A percentile compares a stretch with the other conserved stretches of the same genome.
Evolutionary conservation across 2,329 filamentous ascomycete species (phyloP).

Genomic region (Neonectria coccinea): DNA sequence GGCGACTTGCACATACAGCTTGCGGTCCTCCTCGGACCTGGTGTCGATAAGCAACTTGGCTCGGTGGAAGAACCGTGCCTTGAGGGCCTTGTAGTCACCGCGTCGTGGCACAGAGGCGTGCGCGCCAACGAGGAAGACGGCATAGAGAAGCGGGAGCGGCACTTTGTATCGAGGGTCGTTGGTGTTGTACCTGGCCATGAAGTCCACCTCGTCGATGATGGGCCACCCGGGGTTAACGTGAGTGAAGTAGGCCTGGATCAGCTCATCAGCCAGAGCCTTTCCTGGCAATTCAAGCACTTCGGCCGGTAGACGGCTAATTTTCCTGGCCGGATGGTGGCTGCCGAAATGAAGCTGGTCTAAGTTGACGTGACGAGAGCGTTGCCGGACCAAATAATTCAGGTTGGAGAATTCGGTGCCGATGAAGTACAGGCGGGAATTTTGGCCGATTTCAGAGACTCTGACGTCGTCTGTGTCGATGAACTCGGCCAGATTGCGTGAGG

Average conservation of each 20-base stretch:
- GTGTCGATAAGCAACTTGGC: constrained; percentile 66
- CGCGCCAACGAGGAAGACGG: constrained; percentile 63
- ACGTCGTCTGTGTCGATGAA: constrained; percentile 62
- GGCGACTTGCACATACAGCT: constrained; percentile 65
- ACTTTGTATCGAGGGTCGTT: constrained; percentile 58
- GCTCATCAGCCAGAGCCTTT: constrained; percentile 60
- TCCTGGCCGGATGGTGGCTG: constrained; percentile 51
- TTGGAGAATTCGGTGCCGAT: constrained; percentile 68
- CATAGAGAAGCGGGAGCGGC: constrained; percentile 62
- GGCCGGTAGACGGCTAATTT: constrained; percentile 53
- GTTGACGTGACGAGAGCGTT: constrained; percentile 50
- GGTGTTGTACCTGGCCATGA: constrained; percentile 62
- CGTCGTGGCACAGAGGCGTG: constrained; percentile 58
- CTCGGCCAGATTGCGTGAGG: constrained; percentile 58
- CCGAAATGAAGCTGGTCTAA: constrained; percentile 50
- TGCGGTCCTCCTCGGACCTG: constrained; percentile 65
- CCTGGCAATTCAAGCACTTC: constrained; percentile 63
- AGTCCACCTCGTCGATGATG: constrained; percentile 63
- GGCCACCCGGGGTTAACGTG: constrained; percentile 64
- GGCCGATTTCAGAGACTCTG: constrained; percentile 58
- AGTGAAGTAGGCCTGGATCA: constrained; percentile 63
- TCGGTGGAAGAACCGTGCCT: constrained; percentile 62
- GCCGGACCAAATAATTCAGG: constrained; percentile 65
- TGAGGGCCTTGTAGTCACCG: constrained; percentile 54
- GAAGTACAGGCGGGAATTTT: constrained; percentile 62